phyloP scores from a whole-genome alignment of 495 filamentous ascomycete genomes.

The Aspergillus avenaceus region DNA sequence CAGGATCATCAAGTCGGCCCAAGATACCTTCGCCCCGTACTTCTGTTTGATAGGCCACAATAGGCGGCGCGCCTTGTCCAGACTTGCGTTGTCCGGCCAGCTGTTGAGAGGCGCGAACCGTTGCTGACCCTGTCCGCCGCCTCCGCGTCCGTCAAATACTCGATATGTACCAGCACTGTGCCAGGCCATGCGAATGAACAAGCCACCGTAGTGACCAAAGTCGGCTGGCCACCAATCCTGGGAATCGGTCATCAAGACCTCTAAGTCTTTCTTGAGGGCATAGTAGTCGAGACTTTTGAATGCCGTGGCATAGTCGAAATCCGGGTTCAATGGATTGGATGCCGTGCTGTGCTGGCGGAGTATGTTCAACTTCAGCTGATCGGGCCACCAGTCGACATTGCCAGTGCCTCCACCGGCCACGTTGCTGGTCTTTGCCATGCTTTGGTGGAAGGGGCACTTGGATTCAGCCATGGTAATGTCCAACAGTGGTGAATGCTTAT shows the following conservation, averaged over 20 bases:
- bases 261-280: slow-evolving; percentile 65
- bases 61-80: slow-evolving; percentile 74
- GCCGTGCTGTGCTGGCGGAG: slow-evolving; percentile 62
- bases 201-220: slow-evolving; percentile 72
- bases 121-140: slow-evolving; percentile 67
- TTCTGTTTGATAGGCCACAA: slow-evolving; percentile 79
- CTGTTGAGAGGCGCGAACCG: slow-evolving; percentile 74
- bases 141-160: slow-evolving; percentile 66
- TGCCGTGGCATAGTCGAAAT: slow-evolving; percentile 64
- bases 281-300: slow-evolving; percentile 69
- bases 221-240: slow-evolving; percentile 76
- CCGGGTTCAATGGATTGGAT: slow-evolving; percentile 55
- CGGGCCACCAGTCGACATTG: slow-evolving; percentile 69
- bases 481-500: too few relatives aligned
- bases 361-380: slow-evolving; percentile 59
- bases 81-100: slow-evolving; percentile 72
- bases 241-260: slow-evolving; percentile 65
- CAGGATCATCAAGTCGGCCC: slow-evolving; percentile 66
- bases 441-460: slow-evolving; percentile 43
- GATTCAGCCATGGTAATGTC: slow-evolving; percentile 30
- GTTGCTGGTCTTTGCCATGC: slow-evolving; percentile 36
- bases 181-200: slow-evolving; percentile 76
- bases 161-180: slow-evolving; percentile 73
- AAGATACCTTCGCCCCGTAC: slow-evolving; percentile 76
- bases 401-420: slow-evolving; percentile 57